Evolutionary conservation across 1,139 yeast species (phyloP).

Genomic region (Geotrichum cucujoidarum): DNA sequence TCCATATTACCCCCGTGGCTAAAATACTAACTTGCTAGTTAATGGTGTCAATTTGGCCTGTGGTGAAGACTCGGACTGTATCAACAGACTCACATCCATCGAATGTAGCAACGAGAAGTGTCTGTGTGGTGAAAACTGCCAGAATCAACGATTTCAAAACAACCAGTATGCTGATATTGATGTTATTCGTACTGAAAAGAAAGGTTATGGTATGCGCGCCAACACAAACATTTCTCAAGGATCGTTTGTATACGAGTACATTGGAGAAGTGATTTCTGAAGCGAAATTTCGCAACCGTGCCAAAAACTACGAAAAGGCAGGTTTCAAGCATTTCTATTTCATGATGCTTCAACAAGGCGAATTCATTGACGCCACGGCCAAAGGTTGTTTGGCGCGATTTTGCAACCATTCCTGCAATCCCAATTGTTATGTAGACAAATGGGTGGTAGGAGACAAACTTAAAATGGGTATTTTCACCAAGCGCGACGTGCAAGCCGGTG

Average conservation of each 20-base stretch:
- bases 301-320: conserved; percentile 63
- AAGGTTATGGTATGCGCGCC: conserved; percentile 89
- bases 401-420: conserved; percentile 95
- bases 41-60: conserved; percentile 62
- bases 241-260: conserved; percentile 79
- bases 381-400: conserved; percentile 84
- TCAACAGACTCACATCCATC: conserved; percentile 83
- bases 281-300: conserved; percentile 64
- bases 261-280: conserved; percentile 90
- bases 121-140: conserved; percentile 73
- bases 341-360: conserved; percentile 95
- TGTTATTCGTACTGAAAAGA: conserved; percentile 72
- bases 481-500: conserved; percentile 65
- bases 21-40: not conserved
- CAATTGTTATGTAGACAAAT: conserved; percentile 89
- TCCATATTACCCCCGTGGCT: not conserved
- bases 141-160: conserved; percentile 81
- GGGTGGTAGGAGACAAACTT: conserved; percentile 89
- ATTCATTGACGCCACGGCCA: conserved; percentile 87
- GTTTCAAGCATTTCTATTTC: conserved; percentile 85
- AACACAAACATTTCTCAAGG: conserved; percentile 52
- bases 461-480: conserved; percentile 95
- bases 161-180: conserved; percentile 66
- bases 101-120: conserved; percentile 79
- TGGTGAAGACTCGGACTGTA: conserved; percentile 82